phyloP scores from a whole-genome alignment of 2,329 filamentous ascomycete species.

The Penicillium oxalicum region DNA sequence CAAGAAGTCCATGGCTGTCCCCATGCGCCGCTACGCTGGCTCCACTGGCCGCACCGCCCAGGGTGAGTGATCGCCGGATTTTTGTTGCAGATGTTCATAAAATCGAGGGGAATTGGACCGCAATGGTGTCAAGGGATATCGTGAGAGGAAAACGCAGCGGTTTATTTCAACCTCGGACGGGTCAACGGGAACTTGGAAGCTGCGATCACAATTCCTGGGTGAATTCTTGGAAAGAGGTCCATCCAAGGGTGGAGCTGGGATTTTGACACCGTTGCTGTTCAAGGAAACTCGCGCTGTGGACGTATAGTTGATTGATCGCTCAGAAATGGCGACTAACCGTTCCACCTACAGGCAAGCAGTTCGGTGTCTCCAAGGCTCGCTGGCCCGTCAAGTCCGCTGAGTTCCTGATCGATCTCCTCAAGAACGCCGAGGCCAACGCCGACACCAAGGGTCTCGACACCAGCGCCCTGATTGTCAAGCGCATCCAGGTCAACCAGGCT shows the following conservation, averaged over 20 bases:
- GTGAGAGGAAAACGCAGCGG: background rate
- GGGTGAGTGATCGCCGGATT: constrained; percentile 61
- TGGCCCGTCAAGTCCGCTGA: constrained; percentile 99
- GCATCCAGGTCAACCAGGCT: constrained; percentile 99
- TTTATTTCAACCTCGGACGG: no score
- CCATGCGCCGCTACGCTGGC: constrained; percentile 96
- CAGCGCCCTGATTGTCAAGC: constrained; percentile 95
- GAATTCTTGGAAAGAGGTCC: no score
- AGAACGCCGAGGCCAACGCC: constrained; percentile 95
- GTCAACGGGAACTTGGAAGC: no score
- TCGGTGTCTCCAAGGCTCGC: constrained; percentile 94
- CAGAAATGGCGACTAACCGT: constrained; percentile 14
- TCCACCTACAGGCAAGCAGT: constrained; percentile 76
- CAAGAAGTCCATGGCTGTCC: constrained; percentile 94
- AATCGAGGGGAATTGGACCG: constrained; percentile 10
- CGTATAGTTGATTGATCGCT: background rate
- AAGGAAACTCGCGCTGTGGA: constrained; percentile 8
- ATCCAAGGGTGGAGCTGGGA: background rate
- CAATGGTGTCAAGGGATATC: constrained; percentile 7
- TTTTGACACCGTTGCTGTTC: constrained; percentile 10
- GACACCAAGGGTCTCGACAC: constrained; percentile 97
- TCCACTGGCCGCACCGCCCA: constrained; percentile 93
- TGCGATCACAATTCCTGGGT: no score
- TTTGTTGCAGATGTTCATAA: constrained; percentile 9
- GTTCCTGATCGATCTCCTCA: constrained; percentile 94